These are phyloP conservation scores for Benincasa hispida DNA, from an alignment of 306 rosid species.

Conservation along the genomic window DNA sequence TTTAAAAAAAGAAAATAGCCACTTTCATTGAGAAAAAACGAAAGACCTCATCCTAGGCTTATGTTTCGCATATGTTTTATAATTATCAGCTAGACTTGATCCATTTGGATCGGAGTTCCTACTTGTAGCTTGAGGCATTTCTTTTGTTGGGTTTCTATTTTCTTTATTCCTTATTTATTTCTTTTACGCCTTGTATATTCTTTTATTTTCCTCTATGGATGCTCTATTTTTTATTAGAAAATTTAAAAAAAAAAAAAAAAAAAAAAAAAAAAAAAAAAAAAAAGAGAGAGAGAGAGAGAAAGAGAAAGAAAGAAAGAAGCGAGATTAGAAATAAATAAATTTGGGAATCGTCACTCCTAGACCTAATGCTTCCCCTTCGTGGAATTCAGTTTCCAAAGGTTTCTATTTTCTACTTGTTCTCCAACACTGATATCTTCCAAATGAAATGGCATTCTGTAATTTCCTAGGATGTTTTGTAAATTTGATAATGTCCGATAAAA, in stretches of 20 bases:
- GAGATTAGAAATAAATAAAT: background rate
- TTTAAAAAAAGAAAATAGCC: too few species aligned
- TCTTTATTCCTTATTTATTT: too few species aligned
- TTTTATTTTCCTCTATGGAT: too few species aligned
- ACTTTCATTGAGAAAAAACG: too few species aligned
- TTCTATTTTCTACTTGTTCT: background rate
- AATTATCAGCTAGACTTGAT: background rate
- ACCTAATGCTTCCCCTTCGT: background rate
- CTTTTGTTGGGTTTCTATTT: background rate
- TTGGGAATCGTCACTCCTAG: background rate
- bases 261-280: too few species aligned
- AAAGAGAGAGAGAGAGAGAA: too few species aligned
- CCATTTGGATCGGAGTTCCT: background rate
- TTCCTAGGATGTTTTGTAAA: background rate
- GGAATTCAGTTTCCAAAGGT: background rate
- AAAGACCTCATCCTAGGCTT: too few species aligned
- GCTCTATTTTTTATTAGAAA: too few species aligned
- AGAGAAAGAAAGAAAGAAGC: too few species aligned
- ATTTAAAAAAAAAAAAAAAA: background rate
- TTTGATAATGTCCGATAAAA: background rate
- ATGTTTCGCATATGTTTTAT: background rate
- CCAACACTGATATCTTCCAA: background rate
- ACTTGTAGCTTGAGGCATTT: background rate
- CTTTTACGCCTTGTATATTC: background rate
- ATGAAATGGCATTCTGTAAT: background rate